A percentile compares a stretch with the other conserved stretches of the same genome.
Conservation (phyloP, 148 eudicot genomes). For the Amaranthus palmeri region DNA sequence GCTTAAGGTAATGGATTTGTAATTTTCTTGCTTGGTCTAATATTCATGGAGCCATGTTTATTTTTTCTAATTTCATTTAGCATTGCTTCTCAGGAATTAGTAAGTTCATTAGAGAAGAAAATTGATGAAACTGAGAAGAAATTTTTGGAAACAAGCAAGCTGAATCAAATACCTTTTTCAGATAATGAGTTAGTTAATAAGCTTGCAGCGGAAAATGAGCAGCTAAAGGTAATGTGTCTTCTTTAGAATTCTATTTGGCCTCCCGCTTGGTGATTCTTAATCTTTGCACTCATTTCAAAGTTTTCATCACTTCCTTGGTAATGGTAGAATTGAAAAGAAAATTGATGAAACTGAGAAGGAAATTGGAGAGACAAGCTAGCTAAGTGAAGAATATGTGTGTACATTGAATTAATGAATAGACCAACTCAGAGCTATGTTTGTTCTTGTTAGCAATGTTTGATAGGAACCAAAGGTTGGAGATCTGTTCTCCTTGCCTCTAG, state of each 20-base stretch:
- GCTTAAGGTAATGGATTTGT: slow-evolving; percentile 49
- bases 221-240: neutral
- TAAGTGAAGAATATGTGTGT: neutral
- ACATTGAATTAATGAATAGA: neutral
- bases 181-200: neutral
- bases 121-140: slow-evolving; percentile 64
- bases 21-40: neutral
- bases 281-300: neutral
- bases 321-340: slow-evolving; percentile 59
- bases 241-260: neutral
- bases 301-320: neutral
- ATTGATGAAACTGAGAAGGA: slow-evolving; percentile 62
- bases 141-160: slow-evolving; percentile 15
- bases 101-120: slow-evolving; percentile 60
- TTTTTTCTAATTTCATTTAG: neutral
- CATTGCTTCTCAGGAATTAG: slow-evolving; percentile 1
- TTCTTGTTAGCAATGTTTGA: too few species aligned
- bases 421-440: neutral
- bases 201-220: slow-evolving; percentile 8
- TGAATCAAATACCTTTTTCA: neutral
- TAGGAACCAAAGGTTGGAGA: too few species aligned
- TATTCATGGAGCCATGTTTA: neutral
- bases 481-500: too few species aligned
- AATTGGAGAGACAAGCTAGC: slow-evolving; percentile 9
- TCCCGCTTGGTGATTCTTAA: neutral